Conservation (phyloP, 192 early-diverging fungal species). For the Umbelopsis isabellina region DNA sequence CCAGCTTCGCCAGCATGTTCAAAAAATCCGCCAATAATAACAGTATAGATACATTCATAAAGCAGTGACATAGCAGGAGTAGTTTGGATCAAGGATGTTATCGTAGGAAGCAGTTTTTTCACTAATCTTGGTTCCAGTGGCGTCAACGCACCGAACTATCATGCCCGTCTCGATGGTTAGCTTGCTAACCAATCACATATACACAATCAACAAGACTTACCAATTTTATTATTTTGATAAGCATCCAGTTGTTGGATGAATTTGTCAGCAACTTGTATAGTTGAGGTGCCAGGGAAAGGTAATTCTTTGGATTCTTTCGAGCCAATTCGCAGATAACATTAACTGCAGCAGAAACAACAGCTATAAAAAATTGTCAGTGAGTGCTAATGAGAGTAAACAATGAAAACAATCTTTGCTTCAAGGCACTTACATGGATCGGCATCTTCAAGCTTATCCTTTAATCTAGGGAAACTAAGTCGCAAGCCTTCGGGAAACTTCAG, state of each 20-base stretch:
- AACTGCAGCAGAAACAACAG: slow-evolving; percentile 91
- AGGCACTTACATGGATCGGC: slow-evolving; percentile 78
- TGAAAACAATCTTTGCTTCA: no score
- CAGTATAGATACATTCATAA: slow-evolving; percentile 97
- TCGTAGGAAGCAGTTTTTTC: slow-evolving; percentile 84
- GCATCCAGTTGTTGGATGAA: slow-evolving; percentile 98
- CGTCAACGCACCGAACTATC: slow-evolving; percentile 86
- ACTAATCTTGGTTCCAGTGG: slow-evolving; percentile 92
- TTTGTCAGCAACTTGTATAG: slow-evolving; percentile 89
- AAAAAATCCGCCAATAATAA: slow-evolving; percentile 89
- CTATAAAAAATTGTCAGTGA: slow-evolving; percentile 36
- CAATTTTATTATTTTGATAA: slow-evolving; percentile 99
- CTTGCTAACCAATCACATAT: background rate
- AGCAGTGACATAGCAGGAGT: slow-evolving; percentile 94
- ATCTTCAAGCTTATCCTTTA: slow-evolving; percentile 91
- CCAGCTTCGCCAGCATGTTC: slow-evolving; percentile 56
- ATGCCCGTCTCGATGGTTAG: background rate
- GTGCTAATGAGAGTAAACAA: no score
- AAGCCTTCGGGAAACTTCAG: slow-evolving; percentile 90
- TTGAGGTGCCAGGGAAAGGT: slow-evolving; percentile 92
- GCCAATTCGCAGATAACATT: slow-evolving; percentile 98
- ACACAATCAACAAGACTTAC: slow-evolving; percentile 44
- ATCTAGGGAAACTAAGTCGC: slow-evolving; percentile 73
- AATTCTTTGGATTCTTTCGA: slow-evolving; percentile 88
- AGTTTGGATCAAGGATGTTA: slow-evolving; percentile 82